Base-by-base conservation (phyloP, 371 early-diverging fungal genomes). In the Mortierella sp. region DNA sequence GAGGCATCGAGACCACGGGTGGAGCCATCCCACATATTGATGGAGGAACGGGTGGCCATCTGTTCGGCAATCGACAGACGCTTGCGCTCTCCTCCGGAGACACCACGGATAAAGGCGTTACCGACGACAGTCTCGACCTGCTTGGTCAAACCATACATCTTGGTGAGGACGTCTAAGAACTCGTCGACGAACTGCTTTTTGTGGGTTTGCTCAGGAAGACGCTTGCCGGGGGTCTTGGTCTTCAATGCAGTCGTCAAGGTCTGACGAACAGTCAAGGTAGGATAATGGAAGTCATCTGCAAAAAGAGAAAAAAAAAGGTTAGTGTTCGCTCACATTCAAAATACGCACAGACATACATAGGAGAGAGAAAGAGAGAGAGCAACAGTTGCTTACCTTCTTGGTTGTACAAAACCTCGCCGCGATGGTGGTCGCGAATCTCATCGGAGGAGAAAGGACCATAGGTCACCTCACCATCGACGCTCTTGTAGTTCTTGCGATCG, bases 1-100 rank as follows among this genome's bases (percentile, higher is more conserved):
- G 95, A 93, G 14, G 96, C 92, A 87, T 99, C 99, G 29, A 99
- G 88, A 70, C 98, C 97, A 73, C 94, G 92, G 1, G 96, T 96
- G 45, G 95, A 93, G 41, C 95, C 96, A 76, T 97, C 97, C 91
- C 96, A 93, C 77, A 95, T 90, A 70, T 94, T 91, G 73, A 96
- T 87, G 9, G 91, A 82, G 43, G 94, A 93, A 26, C 87, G 87
- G 2, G 94, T 91, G 2, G 96, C 91, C 73, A 98, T 92, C 86
- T 97, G 95, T 85, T 94, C 94, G 31, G 95, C 97, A 73, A 97
- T 95, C 1, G 93, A 91, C 19, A 95, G 87, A 77, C 98, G 92
- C 91, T 97, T 97, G 73, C 94, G 90, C 88, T 93, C 96, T 70
- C 97, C 97, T 76, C 94, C 98, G 13, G 93, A 93, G 24, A 96